Evolutionary conservation across 208 protist genomes (phyloP).

Genomic region (Leishmania tarentolae): DNA sequence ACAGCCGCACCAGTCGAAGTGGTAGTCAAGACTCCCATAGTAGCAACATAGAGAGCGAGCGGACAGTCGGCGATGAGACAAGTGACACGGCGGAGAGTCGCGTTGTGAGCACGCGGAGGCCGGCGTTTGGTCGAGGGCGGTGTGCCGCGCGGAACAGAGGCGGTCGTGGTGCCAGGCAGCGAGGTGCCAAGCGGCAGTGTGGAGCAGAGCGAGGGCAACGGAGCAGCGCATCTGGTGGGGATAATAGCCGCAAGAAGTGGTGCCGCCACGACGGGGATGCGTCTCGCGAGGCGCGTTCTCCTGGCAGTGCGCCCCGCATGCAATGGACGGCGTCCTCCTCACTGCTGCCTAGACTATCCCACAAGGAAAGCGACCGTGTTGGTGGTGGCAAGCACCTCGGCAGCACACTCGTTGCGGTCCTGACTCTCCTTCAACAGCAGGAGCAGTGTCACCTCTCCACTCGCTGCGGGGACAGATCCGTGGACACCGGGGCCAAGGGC

Average conservation of each 20-base stretch:
- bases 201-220: neutral
- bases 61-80: neutral
- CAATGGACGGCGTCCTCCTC: constrained; percentile 18
- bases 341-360: constrained; percentile 10
- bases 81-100: neutral
- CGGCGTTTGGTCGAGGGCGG: neutral
- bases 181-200: neutral
- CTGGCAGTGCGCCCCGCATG: neutral
- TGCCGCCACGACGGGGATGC: neutral
- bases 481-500: neutral
- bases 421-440: constrained; percentile 2
- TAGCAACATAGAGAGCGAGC: neutral
- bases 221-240: neutral
- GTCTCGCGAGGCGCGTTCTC: neutral
- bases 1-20: neutral
- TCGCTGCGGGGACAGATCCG: neutral
- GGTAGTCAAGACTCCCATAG: neutral
- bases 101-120: neutral
- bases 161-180: neutral
- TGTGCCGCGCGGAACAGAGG: neutral
- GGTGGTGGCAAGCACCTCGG: constrained; percentile 2
- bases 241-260: neutral
- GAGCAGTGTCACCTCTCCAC: neutral
- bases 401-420: neutral
- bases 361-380: neutral